Base-by-base conservation (phyloP, 495 filamentous ascomycete genomes). In the Elasticomyces elasticus region DNA sequence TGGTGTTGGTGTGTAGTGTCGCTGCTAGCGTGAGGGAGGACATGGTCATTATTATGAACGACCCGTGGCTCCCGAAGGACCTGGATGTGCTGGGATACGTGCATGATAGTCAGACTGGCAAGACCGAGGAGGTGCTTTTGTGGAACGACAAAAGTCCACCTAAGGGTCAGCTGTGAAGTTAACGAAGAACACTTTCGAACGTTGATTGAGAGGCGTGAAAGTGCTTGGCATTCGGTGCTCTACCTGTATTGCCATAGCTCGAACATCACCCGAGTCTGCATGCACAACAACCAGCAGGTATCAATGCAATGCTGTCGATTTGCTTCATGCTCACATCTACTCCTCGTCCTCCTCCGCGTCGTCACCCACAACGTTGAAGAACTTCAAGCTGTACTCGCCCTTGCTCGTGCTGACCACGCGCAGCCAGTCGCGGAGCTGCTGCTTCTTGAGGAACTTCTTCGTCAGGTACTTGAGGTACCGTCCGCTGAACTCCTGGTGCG, bases 361-460 rank as follows among this genome's bases (percentile, higher is more conserved):
- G 71, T 98, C 94, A 74, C 92, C 90, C 66, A 94, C 91, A 72
- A 97, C 89, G 79, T 97, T 98, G 89, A 92, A 98, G 89, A 97
- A 98, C 74, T 91, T 86, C 72, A 98, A 85, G 80, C 95, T 90
- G 77, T 97, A 98, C 60, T 95, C 89, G 66, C 91, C 91, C 79
- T 87, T 88, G 72, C 85, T 86, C 67, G 89, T 96, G 52, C 89
- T 89, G 69, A 98, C 94, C 62, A 98, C 92, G 63, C 92, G 89
- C 69, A 98, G 84, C 94, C 94, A 98, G 79, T 98, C 92, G 76
- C 92, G 86, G 72, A 98, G 84, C 78, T 96, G 90, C 80, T 95
- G 88, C 85, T 98, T 98, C 87, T 98, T 98, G 73, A 98, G 86
- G 84, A 94, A 98, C 80, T 97, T 98, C 87, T 98, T 98, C 71